Conservation (phyloP, 2,329 filamentous ascomycete genomes). For the Colletotrichum tropicicola region DNA sequence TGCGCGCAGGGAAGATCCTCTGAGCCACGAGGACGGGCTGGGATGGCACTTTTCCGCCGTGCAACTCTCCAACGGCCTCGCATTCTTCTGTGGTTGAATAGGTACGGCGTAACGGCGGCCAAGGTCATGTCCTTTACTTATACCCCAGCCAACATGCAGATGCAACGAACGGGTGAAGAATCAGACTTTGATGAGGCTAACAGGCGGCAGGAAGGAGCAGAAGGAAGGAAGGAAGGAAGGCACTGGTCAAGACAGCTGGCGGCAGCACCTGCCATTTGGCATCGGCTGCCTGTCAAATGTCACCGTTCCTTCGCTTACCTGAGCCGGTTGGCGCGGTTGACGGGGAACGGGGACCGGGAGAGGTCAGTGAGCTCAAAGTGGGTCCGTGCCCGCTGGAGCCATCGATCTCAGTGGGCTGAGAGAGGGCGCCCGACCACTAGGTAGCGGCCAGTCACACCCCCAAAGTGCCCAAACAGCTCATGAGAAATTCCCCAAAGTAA, state of each 20-base stretch:
- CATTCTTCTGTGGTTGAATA: no score
- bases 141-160: no score
- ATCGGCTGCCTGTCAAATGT: constrained; percentile 21
- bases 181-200: not conserved
- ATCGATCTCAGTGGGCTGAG: constrained; percentile 1
- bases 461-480: not conserved
- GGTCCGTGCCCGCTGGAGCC: not conserved
- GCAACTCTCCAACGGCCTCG: not conserved
- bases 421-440: constrained; percentile 1
- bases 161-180: not conserved
- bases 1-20: constrained; percentile 22
- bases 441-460: constrained; percentile 3
- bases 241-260: not conserved
- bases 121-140: no score
- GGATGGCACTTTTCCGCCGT: constrained; percentile 4
- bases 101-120: no score
- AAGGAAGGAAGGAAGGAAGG: not conserved
- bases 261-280: constrained; percentile 11
- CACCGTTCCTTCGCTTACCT: constrained; percentile 14
- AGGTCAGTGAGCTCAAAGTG: constrained; percentile 7
- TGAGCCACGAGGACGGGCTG: constrained; percentile 3
- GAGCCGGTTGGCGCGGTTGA: constrained; percentile 2
- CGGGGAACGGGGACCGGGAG: not conserved
- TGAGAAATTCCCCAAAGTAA: constrained; percentile 28
- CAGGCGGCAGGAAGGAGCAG: not conserved